Base-by-base conservation (phyloP, 2,329 filamentous ascomycete genomes). In the Neoarthrinium moseri region DNA sequence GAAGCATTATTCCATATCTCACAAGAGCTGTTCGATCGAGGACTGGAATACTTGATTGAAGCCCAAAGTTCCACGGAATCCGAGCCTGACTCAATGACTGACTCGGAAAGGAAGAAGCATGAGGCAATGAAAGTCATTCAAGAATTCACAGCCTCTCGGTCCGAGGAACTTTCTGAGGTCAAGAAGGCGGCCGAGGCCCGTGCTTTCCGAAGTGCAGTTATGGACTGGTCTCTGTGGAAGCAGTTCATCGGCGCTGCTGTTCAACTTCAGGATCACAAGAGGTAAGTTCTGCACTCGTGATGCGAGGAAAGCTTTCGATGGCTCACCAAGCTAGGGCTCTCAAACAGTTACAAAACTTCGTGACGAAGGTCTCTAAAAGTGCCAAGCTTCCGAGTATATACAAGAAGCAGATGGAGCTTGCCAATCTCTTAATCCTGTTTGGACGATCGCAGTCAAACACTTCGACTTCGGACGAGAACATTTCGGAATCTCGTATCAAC, bases 201-300 rank as follows among this genome's bases (percentile, higher is more conserved):
- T 6, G 41, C 44, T 3, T 50, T 41, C n/a, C 36, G 22, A 22
- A 47, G 21, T 10, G 29, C 39, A 6, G 41, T 35, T 8, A 41
- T 42, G 36, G 53, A 58, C 34, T 70, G 66, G 63, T 49, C 55
- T 4, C 50, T 72, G 10, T 73, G 71, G 68, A 56, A 56, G n/a
- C 53, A 62, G 6, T 65, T 72, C 21, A 67, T 73, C 11, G 53
- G 59, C 12, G 71, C 70, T 6, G 70, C 69, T 6, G 51, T 56
- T 3, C 55, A 64, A 6, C 51, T 69, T 4, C 62, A 59, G 33
- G 58, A 60, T 3, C 48, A 45, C 17, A 56, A 66, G 22, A 52
- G 59, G 72, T 73, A 61, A 48, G 60, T 55, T 6, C 8, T 15
- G 17, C 29, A 22, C 4, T 15, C 7, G 15, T 18, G 27, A 3